Percentiles rank a stretch among this genome's conserved stretches.
Evolutionary conservation across 345 rosid species (phyloP).

Genomic region (Bretschneidera sinensis): DNA sequence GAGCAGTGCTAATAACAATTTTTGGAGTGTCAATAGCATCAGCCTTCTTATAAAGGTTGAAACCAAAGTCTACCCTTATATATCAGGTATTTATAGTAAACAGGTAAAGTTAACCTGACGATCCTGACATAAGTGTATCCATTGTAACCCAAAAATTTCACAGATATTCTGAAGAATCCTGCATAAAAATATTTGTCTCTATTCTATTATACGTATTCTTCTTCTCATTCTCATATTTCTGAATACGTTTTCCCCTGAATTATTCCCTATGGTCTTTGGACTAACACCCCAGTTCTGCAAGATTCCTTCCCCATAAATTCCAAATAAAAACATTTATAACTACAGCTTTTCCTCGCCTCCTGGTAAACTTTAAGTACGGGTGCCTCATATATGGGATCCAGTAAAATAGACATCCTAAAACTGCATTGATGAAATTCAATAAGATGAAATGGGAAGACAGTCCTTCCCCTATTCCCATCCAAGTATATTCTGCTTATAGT

Average conservation of each 20-base stretch:
- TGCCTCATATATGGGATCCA: neutral
- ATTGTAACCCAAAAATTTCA: neutral
- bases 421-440: constrained; percentile 2
- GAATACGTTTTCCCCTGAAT: neutral
- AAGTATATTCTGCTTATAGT: neutral
- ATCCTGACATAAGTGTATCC: neutral
- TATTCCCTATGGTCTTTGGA: neutral
- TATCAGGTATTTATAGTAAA: neutral
- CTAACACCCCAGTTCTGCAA: neutral
- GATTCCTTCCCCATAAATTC: neutral
- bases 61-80: neutral
- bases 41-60: no score
- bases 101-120: neutral
- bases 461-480: constrained; percentile 7
- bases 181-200: neutral
- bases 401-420: neutral
- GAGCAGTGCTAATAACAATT: no score
- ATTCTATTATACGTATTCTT: neutral
- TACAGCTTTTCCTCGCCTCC: neutral
- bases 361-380: neutral
- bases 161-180: neutral
- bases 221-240: neutral
- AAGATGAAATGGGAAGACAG: constrained; percentile 8
- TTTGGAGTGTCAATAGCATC: no score
- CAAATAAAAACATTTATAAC: neutral